These are phyloP conservation scores for Aspergillus sclerotialis DNA, from an alignment of 2,329 filamentous ascomycete genomes.

Conservation along the genomic window DNA sequence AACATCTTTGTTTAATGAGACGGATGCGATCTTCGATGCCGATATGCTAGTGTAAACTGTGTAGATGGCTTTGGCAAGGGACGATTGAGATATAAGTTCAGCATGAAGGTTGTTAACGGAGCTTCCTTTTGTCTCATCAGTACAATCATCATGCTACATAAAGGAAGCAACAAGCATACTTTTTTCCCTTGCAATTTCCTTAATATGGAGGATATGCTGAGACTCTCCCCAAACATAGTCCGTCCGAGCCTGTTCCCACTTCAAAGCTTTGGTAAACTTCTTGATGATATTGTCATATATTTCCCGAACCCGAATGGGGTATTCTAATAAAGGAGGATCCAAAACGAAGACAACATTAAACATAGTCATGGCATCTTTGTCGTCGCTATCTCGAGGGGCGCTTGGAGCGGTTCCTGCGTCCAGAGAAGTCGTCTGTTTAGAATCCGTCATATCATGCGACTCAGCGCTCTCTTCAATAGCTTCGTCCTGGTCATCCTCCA, in stretches of 20 bases:
- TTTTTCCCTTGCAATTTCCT: conserved; percentile 69
- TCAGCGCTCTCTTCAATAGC: conserved; percentile 23
- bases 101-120: conserved; percentile 33
- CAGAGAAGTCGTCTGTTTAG: conserved; percentile 17
- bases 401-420: conserved; percentile 14
- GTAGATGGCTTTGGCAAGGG: conserved; percentile 73
- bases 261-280: conserved; percentile 85
- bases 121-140: conserved; percentile 21
- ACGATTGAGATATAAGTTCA: conserved; percentile 54
- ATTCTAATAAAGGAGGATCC: conserved; percentile 70
- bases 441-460: conserved; percentile 17
- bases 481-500: conserved; percentile 25
- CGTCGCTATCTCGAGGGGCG: conserved; percentile 23
- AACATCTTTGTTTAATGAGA: conserved; percentile 62
- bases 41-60: conserved; percentile 77
- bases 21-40: conserved; percentile 75
- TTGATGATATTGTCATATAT: conserved; percentile 86
- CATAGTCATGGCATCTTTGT: conserved; percentile 74
- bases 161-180: conserved; percentile 17
- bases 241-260: conserved; percentile 82
- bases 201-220: conserved; percentile 71
- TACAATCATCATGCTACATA: conserved; percentile 2
- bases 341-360: conserved; percentile 95
- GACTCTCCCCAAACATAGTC: conserved; percentile 91
- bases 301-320: conserved; percentile 63